A percentile compares a stretch with the other conserved stretches of the same genome.
phyloP scores from a whole-genome alignment of 441 rosid genomes.

The Hura crepitans region DNA sequence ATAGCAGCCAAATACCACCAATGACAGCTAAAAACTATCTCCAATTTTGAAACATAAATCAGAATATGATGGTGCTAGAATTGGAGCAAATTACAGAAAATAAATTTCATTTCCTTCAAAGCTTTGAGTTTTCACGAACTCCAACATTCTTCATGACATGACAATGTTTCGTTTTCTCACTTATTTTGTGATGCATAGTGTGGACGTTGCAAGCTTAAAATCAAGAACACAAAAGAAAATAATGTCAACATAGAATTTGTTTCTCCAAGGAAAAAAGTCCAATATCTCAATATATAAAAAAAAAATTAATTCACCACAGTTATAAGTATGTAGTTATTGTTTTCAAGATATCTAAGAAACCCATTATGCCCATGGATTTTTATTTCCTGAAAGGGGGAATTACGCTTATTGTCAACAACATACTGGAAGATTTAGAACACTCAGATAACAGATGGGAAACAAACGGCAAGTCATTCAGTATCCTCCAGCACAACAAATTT shows the following conservation, averaged over 20 bases:
- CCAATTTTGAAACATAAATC: neutral
- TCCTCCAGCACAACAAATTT: constrained; percentile 6
- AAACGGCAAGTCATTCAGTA: neutral
- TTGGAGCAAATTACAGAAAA: neutral
- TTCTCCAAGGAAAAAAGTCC: neutral
- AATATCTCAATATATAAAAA: neutral
- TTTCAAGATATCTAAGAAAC: neutral
- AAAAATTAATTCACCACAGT: neutral
- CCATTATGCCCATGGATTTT: neutral
- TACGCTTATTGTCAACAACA: neutral
- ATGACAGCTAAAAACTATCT: neutral
- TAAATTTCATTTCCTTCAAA: neutral
- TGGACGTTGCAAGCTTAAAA: neutral
- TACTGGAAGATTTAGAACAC: neutral
- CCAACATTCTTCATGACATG: constrained; percentile 8
- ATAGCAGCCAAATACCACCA: neutral
- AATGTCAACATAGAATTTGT: neutral
- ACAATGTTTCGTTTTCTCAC: neutral
- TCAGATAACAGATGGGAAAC: neutral
- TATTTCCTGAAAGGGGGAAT: neutral
- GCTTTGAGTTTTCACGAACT: neutral
- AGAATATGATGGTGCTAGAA: neutral
- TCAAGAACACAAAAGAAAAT: neutral
- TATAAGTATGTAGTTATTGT: neutral
- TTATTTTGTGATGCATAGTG: neutral